Base-by-base conservation (phyloP, 2,329 filamentous ascomycete species). In the Ilyonectria destructans region DNA sequence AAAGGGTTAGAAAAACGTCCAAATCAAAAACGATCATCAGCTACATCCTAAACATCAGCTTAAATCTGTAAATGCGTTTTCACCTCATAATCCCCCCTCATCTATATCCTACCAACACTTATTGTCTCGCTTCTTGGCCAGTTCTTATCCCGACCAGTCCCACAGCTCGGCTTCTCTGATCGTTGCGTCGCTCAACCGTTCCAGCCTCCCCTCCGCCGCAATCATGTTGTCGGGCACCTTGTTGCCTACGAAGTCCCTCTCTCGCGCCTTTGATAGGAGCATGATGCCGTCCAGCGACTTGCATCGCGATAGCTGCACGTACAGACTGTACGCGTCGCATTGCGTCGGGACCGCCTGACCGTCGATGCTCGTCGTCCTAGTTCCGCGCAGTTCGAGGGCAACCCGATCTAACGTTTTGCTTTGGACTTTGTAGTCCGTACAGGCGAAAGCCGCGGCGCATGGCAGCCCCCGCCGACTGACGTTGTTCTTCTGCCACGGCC, bases 41-140 rank as follows among this genome's bases (percentile, higher is more conserved):
- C 37, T n/a, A 57, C 35, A 57, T 57, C 54, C 54, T 57, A 10
- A 57, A 57, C 54, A 35, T 57, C 54, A 26, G 37, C 33, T 57
- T 57, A 21, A 57, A 2, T 37, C 37, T 55, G 23, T 52, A 26
- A 57, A 57, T 57, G 54, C 33, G n/a, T 57, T 57, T 57, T 57
- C 54, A 45, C 54, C 54, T 43, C 19, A 35, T 43, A 21, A 57
- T 43, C 54, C 31, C 54, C 54, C 54, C 37, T 57, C 35, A 57
- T 57, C 54, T 57, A 57, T 43, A 57, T 43, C 21, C 54, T 43
- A 57, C 54, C 35, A 57, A 57, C 54, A 57, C 54, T 57, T 57
- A 57, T 57, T 57, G 15, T 45, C 54, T 57, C 54, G 54, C 33
- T 43, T 57, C 54, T 57, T 8, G 43, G 3, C 43, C 33, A 43